Percentiles rank a stretch among this genome's conserved stretches.
phyloP scores from a whole-genome alignment of 441 rosid genomes.

The Francoa sonchifolia region DNA sequence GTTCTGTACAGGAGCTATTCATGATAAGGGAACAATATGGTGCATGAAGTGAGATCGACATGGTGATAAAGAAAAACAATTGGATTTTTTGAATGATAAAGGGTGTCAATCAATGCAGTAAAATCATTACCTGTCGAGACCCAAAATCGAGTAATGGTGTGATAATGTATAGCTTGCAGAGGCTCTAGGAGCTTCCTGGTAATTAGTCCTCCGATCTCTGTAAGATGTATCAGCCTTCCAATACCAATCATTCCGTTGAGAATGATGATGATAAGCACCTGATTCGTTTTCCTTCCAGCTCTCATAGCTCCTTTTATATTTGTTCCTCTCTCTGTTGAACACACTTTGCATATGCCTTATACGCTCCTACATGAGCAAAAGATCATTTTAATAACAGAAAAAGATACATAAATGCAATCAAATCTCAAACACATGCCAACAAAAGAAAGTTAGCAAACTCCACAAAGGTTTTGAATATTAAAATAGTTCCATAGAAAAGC shows the following conservation, averaged over 20 bases:
- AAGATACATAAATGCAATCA: background rate
- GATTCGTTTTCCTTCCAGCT: constrained; percentile 67
- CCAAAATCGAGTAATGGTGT: constrained; percentile 86
- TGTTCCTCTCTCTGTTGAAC: constrained; percentile 77
- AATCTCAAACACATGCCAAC: too few relatives aligned
- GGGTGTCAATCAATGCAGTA: too few relatives aligned
- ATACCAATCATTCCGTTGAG: constrained; percentile 95
- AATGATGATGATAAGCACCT: constrained; percentile 62
- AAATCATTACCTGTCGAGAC: constrained; percentile 78
- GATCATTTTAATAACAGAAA: constrained; percentile 1
- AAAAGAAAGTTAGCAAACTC: too few relatives aligned
- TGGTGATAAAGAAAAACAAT: background rate
- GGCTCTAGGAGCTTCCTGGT: constrained; percentile 44
- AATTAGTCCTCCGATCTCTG: constrained; percentile 48
- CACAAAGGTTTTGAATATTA: too few relatives aligned
- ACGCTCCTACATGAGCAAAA: constrained; percentile 77
- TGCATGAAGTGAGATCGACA: background rate
- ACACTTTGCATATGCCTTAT: constrained; percentile 94
- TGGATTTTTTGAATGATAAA: too few relatives aligned
- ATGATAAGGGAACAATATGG: too few relatives aligned
- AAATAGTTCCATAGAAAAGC: too few relatives aligned
- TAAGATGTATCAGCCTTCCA: constrained; percentile 68
- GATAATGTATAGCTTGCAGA: constrained; percentile 52
- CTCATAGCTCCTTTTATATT: constrained; percentile 55
- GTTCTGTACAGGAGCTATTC: too few relatives aligned